These are phyloP conservation scores for Penicillium sp. DNA, from an alignment of 2,329 filamentous ascomycete genomes.

Conservation along the genomic window DNA sequence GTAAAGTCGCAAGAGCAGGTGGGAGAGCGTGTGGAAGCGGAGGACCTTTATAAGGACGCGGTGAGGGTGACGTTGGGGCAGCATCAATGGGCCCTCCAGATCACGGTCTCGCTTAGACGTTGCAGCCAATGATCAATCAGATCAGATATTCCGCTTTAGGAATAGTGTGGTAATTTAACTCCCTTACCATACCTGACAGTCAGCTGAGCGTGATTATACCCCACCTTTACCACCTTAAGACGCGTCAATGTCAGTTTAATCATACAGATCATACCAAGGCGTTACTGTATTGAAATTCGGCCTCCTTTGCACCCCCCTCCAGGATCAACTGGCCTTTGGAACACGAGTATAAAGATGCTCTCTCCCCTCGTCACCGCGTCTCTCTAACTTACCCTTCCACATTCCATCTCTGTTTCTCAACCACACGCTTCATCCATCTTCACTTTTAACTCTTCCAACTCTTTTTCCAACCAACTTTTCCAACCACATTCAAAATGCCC, in stretches of 20 bases:
- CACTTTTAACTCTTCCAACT: constrained; percentile 14
- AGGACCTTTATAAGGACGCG: constrained; percentile 47
- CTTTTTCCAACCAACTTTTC: constrained; percentile 27
- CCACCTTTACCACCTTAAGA: constrained; percentile 14
- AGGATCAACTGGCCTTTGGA: constrained; percentile 47
- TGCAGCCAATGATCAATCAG: constrained; percentile 43
- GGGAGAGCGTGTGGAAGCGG: constrained; percentile 35
- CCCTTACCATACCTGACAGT: constrained; percentile 22
- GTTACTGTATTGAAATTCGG: constrained; percentile 50
- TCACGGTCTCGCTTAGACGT: constrained; percentile 48
- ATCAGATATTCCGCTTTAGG: constrained; percentile 36
- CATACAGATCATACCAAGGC: constrained; percentile 48
- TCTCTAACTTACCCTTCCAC: constrained; percentile 36
- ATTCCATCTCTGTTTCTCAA: constrained; percentile 33
- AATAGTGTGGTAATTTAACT: constrained; percentile 29
- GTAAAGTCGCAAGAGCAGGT: constrained; percentile 30
- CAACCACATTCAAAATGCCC: constrained; percentile 70
- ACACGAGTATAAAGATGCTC: constrained; percentile 48
- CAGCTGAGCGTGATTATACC: constrained; percentile 20
- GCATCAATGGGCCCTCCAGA: constrained; percentile 43
- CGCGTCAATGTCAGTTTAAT: constrained; percentile 36
- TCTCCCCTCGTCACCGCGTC: constrained; percentile 44
- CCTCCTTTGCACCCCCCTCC: constrained; percentile 42
- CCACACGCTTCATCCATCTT: constrained; percentile 39
- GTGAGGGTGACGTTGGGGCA: constrained; percentile 45